Evolutionary conservation across 148 eudicot genomes (phyloP).

Genomic region (Persicaria maculosa): DNA sequence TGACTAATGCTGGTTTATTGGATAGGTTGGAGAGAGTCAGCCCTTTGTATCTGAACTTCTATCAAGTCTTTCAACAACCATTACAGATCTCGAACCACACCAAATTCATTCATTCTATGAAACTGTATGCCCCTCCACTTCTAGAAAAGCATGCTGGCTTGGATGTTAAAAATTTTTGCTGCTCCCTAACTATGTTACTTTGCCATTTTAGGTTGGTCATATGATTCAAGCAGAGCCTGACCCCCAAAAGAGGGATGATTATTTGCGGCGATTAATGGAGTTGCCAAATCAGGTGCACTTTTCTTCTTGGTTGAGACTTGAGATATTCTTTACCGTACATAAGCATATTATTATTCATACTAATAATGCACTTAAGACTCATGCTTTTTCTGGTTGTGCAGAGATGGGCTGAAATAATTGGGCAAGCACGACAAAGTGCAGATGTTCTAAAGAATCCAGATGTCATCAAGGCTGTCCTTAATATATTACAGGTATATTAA

Average conservation of each 20-base stretch:
- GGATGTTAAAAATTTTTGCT: background rate
- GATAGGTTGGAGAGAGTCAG: slow-evolving; percentile 90
- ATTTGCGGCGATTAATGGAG: slow-evolving; percentile 83
- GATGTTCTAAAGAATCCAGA: slow-evolving; percentile 81
- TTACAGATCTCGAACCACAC: slow-evolving; percentile 83
- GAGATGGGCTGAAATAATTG: slow-evolving; percentile 98
- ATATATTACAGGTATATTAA: slow-evolving; percentile 12
- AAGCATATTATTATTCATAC: background rate
- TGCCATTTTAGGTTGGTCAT: slow-evolving; percentile 61
- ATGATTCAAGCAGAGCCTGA: slow-evolving; percentile 98
- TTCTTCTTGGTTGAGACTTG: background rate
- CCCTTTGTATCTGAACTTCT: slow-evolving; percentile 98
- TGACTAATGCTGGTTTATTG: background rate
- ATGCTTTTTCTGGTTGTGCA: slow-evolving; percentile 28
- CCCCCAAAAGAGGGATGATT: slow-evolving; percentile 82
- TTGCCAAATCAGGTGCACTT: slow-evolving; percentile 78
- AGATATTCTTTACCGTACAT: background rate
- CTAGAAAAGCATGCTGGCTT: background rate
- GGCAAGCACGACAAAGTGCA: slow-evolving; percentile 88
- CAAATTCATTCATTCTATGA: slow-evolving; percentile 96
- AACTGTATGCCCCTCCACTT: slow-evolving; percentile 31
- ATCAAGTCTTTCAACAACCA: slow-evolving; percentile 75
- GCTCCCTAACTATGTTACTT: background rate
- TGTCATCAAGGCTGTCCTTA: slow-evolving; percentile 82
- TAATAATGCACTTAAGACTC: no score